Conservation (phyloP, 164 flowering plant genomes). For the Macadamia integrifolia region DNA sequence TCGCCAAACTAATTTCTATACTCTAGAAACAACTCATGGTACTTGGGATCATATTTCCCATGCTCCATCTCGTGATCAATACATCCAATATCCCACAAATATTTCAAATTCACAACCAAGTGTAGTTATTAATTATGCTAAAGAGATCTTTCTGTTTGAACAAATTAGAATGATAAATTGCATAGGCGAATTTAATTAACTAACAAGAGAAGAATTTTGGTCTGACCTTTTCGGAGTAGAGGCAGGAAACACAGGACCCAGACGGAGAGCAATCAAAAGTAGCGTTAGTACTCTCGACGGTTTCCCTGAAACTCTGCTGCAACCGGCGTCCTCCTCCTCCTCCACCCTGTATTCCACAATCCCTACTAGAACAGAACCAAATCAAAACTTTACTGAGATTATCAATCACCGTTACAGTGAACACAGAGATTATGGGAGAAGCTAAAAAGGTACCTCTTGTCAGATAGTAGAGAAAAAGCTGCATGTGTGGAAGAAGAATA, state of each 20-base stretch:
- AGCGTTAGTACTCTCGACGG: conserved; percentile 42
- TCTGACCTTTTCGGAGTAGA: conserved; percentile 79
- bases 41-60: too few species aligned
- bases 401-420: not conserved
- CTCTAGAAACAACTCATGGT: too few species aligned
- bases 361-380: not conserved
- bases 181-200: not conserved
- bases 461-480: not conserved
- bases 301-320: conserved; percentile 65
- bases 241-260: conserved; percentile 83
- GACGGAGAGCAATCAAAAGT: conserved; percentile 81
- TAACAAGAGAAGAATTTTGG: not conserved
- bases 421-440: not conserved
- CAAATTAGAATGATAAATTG: too few species aligned
- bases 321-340: conserved; percentile 28
- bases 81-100: too few species aligned
- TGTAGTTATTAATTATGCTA: too few species aligned
- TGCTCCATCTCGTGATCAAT: too few species aligned
- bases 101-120: too few species aligned
- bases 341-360: not conserved
- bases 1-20: too few species aligned
- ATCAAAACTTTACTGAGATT: not conserved
- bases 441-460: conserved; percentile 1
- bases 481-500: not conserved
- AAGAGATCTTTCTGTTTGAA: too few species aligned